A percentile compares a stretch with the other conserved stretches of the same genome.
Evolutionary conservation across 1,139 yeast species (phyloP).

Genomic region (Insectozyma bohioensis): DNA sequence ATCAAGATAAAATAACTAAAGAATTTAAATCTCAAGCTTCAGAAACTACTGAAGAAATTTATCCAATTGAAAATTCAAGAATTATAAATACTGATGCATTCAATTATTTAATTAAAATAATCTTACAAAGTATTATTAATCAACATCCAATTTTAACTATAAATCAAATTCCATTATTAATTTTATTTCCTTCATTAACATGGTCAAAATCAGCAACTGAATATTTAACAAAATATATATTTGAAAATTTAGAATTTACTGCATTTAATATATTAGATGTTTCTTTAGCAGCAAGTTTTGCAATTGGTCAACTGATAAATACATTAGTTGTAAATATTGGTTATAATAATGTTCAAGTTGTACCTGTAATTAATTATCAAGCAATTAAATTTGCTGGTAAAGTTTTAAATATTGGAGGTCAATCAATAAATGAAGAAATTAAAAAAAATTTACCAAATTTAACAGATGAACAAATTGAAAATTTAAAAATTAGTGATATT

Average conservation of each 20-base stretch:
- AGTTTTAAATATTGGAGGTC: slow-evolving; percentile 58
- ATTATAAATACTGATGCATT: slow-evolving; percentile 72
- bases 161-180: slow-evolving; percentile 47
- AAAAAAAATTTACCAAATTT: slow-evolving; percentile 58
- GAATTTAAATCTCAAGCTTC: slow-evolving; percentile 37
- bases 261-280: slow-evolving; percentile 72
- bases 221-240: slow-evolving; percentile 66
- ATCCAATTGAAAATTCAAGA: slow-evolving; percentile 63
- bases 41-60: slow-evolving; percentile 39
- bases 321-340: slow-evolving; percentile 85
- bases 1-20: slow-evolving; percentile 45
- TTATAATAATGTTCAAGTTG: slow-evolving; percentile 66
- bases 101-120: slow-evolving; percentile 61
- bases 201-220: slow-evolving; percentile 76
- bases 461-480: slow-evolving; percentile 60
- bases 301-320: slow-evolving; percentile 52
- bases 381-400: slow-evolving; percentile 55
- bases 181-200: slow-evolving; percentile 60
- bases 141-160: slow-evolving; percentile 51
- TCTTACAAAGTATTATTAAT: slow-evolving; percentile 56
- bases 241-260: slow-evolving; percentile 71
- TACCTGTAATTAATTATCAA: slow-evolving; percentile 75
- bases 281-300: slow-evolving; percentile 71
- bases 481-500: slow-evolving; percentile 69
- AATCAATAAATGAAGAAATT: slow-evolving; percentile 55